These are phyloP conservation scores for Populus davidiana DNA, from an alignment of 345 rosid genomes.

Conservation along the genomic window DNA sequence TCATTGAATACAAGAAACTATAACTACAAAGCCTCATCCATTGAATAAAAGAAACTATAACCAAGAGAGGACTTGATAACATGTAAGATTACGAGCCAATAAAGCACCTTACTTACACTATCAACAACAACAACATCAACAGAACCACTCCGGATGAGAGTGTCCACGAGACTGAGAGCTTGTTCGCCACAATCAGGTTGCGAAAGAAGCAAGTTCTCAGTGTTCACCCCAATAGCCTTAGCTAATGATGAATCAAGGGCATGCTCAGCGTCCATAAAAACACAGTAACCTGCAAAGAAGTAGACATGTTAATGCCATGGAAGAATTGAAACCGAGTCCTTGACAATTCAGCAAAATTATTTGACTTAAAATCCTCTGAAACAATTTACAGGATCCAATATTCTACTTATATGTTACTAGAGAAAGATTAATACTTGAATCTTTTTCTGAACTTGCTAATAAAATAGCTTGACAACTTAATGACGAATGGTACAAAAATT, in stretches of 20 bases:
- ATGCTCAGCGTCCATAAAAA: slow-evolving; percentile 97
- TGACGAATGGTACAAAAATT: background rate
- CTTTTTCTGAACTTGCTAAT: background rate
- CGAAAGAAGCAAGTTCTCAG: slow-evolving; percentile 85
- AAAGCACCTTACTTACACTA: slow-evolving; percentile 66
- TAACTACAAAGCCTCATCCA: background rate
- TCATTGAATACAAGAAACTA: background rate
- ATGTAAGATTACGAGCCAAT: slow-evolving; percentile 10
- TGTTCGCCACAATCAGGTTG: slow-evolving; percentile 99
- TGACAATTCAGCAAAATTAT: background rate
- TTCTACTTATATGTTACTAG: background rate
- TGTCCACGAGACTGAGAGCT: slow-evolving; percentile 94
- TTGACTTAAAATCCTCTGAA: background rate
- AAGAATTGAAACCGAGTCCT: background rate
- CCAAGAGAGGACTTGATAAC: background rate
- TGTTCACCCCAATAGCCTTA: slow-evolving; percentile 80
- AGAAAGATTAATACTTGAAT: background rate
- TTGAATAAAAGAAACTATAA: background rate
- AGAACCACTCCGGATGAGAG: slow-evolving; percentile 85
- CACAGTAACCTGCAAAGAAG: slow-evolving; percentile 65
- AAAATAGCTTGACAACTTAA: background rate
- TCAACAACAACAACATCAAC: slow-evolving; percentile 96
- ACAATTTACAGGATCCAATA: background rate
- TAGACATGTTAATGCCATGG: slow-evolving; percentile 4
- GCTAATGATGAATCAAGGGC: slow-evolving; percentile 93